phyloP scores from a whole-genome alignment of 1,284 basidiomycete species.

The Apiotrichum domesticum region DNA sequence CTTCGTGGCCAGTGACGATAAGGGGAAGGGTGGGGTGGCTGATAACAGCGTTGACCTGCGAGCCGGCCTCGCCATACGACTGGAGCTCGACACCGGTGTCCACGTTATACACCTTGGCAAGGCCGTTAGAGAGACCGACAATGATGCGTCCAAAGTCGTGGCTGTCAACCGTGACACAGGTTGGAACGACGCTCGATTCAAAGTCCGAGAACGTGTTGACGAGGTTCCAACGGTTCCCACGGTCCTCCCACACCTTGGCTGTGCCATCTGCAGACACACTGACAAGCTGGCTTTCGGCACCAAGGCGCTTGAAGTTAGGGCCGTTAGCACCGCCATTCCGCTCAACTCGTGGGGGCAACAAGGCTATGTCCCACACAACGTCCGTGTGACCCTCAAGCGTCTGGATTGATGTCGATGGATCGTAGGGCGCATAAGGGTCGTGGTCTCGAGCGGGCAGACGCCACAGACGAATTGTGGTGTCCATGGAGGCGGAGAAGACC shows the following conservation, averaged over 20 bases:
- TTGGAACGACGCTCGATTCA: slow-evolving; percentile 53
- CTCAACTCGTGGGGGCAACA: slow-evolving; percentile 35
- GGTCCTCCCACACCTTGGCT: slow-evolving; percentile 80
- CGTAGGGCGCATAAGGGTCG: slow-evolving; percentile 79
- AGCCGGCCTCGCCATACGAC: slow-evolving; percentile 53
- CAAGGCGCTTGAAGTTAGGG: slow-evolving; percentile 5
- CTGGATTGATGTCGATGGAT: slow-evolving; percentile 66
- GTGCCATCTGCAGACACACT: slow-evolving; percentile 85
- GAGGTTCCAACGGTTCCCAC: slow-evolving; percentile 18
- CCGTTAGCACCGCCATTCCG: slow-evolving; percentile 2
- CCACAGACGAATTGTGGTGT: slow-evolving; percentile 87
- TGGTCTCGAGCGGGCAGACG: slow-evolving; percentile 63
- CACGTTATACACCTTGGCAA: slow-evolving; percentile 84
- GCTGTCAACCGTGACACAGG: slow-evolving; percentile 56
- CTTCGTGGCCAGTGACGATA: slow-evolving; percentile 85
- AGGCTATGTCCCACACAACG: slow-evolving; percentile 86
- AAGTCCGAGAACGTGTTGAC: slow-evolving; percentile 24
- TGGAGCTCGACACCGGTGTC: slow-evolving; percentile 74
- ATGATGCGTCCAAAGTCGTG: slow-evolving; percentile 47
- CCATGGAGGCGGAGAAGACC: slow-evolving; percentile 86
- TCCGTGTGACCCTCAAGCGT: slow-evolving; percentile 88
- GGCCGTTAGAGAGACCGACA: slow-evolving; percentile 83
- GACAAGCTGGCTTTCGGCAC: slow-evolving; percentile 58
- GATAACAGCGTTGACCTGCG: slow-evolving; percentile 82
- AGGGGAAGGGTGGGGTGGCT: slow-evolving; percentile 87